Evolutionary conservation across 2,329 filamentous ascomycete species (phyloP).

Genomic region (Scedosporium minutisporum): DNA sequence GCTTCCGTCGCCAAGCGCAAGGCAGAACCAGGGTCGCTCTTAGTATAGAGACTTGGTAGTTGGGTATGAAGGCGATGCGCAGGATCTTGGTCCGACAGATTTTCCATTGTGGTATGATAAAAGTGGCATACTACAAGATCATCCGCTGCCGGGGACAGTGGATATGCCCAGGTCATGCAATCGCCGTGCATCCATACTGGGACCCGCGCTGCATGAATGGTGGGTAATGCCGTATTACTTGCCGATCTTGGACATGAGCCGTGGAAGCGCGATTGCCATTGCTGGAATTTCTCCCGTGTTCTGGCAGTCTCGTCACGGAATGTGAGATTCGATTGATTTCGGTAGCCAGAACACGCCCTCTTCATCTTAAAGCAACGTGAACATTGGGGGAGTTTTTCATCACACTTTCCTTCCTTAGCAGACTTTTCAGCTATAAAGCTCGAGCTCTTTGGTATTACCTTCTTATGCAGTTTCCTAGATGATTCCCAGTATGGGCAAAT

Average conservation of each 20-base stretch:
- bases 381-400: slow-evolving; percentile 9
- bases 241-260: not conserved
- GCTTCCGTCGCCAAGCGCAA: slow-evolving; percentile 9
- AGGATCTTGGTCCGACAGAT: slow-evolving; percentile 7
- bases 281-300: not conserved
- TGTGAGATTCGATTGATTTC: slow-evolving; percentile 6
- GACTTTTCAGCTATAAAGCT: not conserved
- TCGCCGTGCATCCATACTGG: not conserved
- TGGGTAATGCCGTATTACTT: not conserved
- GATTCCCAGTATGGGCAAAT: not conserved
- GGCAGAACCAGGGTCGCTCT: slow-evolving; percentile 6
- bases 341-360: slow-evolving; percentile 7
- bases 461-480: slow-evolving; percentile 9
- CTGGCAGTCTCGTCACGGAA: slow-evolving; percentile 7
- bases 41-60: slow-evolving; percentile 5
- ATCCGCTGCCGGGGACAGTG: slow-evolving; percentile 4
- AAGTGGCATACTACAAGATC: slow-evolving; percentile 7
- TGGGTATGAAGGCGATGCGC: slow-evolving; percentile 6
- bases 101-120: slow-evolving; percentile 7
- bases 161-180: not conserved
- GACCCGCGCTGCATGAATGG: not conserved
- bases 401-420: slow-evolving; percentile 7
- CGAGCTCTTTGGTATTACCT: not conserved
- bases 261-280: not conserved
- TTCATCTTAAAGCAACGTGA: slow-evolving; percentile 8